phyloP scores from a whole-genome alignment of 225 moss, liverwort and hornwort genomes.

The Sphagnum tenellum region DNA sequence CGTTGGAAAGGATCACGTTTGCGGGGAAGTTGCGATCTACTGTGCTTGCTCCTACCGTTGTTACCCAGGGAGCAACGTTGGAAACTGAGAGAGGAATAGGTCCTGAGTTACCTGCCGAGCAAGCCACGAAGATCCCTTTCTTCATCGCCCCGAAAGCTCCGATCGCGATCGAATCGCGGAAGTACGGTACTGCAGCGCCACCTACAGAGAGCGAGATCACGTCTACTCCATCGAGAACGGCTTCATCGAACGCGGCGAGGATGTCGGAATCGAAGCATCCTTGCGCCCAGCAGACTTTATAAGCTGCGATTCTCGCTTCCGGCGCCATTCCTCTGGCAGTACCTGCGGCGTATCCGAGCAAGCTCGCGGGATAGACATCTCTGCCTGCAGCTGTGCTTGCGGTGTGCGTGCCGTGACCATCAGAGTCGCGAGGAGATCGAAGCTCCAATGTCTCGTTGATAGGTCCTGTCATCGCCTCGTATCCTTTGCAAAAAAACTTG shows the following conservation, averaged over 20 bases:
- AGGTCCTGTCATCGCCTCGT: conserved; percentile 1
- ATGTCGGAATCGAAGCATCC: conserved; percentile 4
- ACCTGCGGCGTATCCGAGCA: conserved; percentile 16
- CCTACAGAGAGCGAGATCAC: conserved; percentile 4
- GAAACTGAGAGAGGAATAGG: neutral
- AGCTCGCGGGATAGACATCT: conserved; percentile 13
- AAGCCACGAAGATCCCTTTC: conserved; percentile 1
- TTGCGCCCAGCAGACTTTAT: conserved; percentile 3
- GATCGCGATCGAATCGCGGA: neutral
- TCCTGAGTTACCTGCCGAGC: conserved; percentile 1
- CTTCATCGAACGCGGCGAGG: conserved; percentile 5
- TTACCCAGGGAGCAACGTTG: conserved; percentile 2
- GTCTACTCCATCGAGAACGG: conserved; percentile 5
- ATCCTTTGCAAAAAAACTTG: conserved; percentile 3
- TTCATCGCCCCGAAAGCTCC: conserved; percentile 3
- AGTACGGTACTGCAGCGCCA: neutral
- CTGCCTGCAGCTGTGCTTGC: conserved; percentile 30
- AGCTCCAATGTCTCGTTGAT: neutral
- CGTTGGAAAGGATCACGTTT: neutral
- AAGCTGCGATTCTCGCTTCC: neutral
- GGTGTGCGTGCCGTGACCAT: conserved; percentile 51
- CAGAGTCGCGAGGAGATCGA: conserved; percentile 20
- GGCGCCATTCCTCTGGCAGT: conserved; percentile 17
- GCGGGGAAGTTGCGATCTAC: neutral
- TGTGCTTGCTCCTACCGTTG: conserved; percentile 3